Evolutionary conservation across 192 early-diverging fungal species (phyloP).

Genomic region (Coemansia sp.): DNA sequence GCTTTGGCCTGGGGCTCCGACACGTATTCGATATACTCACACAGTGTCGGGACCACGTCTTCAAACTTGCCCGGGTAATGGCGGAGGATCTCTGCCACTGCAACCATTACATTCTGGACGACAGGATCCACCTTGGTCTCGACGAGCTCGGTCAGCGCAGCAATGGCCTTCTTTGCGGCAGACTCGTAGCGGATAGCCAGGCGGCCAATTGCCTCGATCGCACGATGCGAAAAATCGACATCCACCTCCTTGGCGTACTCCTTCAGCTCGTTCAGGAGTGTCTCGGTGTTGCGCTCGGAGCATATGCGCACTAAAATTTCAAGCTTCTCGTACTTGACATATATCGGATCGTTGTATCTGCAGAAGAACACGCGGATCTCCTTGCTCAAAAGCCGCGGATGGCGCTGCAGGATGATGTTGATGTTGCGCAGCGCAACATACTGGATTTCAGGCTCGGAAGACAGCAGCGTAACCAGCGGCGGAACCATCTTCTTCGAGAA

Average conservation of each 20-base stretch:
- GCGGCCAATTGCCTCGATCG: conserved; percentile 86
- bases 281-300: conserved; percentile 84
- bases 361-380: conserved; percentile 98
- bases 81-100: conserved; percentile 94
- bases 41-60: conserved; percentile 80
- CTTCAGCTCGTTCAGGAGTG: conserved; percentile 88
- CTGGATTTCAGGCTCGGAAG: conserved; percentile 90
- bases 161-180: conserved; percentile 82
- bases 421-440: conserved; percentile 97
- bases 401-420: conserved; percentile 89
- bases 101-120: conserved; percentile 89
- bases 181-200: conserved; percentile 90
- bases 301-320: conserved; percentile 90
- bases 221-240: conserved; percentile 91
- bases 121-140: conserved; percentile 87
- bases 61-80: conserved; percentile 90
- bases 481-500: conserved; percentile 91
- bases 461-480: conserved; percentile 89
- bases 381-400: conserved; percentile 80
- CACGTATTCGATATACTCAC: conserved; percentile 85
- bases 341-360: conserved; percentile 98
- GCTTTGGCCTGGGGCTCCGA: conserved; percentile 92
- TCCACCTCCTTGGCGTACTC: conserved; percentile 98
- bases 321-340: conserved; percentile 95
- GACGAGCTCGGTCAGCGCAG: conserved; percentile 87